Conservation (phyloP, 2,329 filamentous ascomycete genomes). For the Cytospora paraplurivora region DNA sequence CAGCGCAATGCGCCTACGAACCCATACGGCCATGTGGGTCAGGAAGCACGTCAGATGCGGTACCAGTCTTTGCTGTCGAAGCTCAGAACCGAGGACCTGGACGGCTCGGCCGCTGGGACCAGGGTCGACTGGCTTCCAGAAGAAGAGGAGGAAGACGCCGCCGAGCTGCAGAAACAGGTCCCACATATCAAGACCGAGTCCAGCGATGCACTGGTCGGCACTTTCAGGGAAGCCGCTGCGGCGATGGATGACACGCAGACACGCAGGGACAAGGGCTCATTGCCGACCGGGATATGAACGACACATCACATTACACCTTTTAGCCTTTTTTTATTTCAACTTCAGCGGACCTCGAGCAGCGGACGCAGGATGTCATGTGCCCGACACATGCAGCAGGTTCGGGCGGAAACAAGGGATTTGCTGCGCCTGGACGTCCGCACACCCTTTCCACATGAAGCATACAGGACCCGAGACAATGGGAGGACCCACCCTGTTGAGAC, state of each 20-base stretch:
- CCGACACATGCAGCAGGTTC: constrained; percentile 22
- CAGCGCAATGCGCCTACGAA: constrained; percentile 39
- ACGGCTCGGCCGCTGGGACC: constrained; percentile 42
- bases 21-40: constrained; percentile 53
- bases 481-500: constrained; percentile 17
- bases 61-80: constrained; percentile 66
- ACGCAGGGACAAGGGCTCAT: constrained; percentile 26
- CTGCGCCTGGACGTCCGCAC: constrained; percentile 4
- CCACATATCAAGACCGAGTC: constrained; percentile 44
- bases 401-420: constrained; percentile 5
- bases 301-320: constrained; percentile 28
- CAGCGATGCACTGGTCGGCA: constrained; percentile 55
- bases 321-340: constrained; percentile 24
- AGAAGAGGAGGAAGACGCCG: constrained; percentile 50
- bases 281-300: constrained; percentile 26
- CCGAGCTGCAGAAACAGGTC: constrained; percentile 47
- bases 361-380: constrained; percentile 24
- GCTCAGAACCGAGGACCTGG: constrained; percentile 52
- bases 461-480: constrained; percentile 21
- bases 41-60: constrained; percentile 57
- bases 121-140: constrained; percentile 57
- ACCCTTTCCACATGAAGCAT: constrained; percentile 2
- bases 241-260: constrained; percentile 45
- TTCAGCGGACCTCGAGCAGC: constrained; percentile 23
- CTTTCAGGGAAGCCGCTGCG: constrained; percentile 61